These are phyloP conservation scores for Teunomyces tritomae DNA, from an alignment of 805 yeast species.

Conservation along the genomic window DNA sequence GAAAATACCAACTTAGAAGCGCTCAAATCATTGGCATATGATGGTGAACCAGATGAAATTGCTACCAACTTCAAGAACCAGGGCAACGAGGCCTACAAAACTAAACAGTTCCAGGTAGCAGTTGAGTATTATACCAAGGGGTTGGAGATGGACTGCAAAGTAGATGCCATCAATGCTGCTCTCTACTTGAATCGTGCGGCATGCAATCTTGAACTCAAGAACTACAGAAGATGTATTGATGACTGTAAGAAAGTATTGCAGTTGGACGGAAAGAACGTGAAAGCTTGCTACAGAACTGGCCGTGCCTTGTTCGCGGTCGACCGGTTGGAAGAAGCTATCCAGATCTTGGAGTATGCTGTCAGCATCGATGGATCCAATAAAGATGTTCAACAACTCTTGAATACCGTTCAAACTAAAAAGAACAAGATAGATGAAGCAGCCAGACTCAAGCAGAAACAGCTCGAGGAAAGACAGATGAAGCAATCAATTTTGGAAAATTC, in stretches of 20 bases:
- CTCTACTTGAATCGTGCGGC: conserved; percentile 85
- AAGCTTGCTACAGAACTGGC: conserved; percentile 84
- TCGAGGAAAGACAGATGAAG: conserved; percentile 40
- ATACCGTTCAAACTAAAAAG: conserved; percentile 40
- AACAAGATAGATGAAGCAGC: conserved; percentile 24
- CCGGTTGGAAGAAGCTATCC: conserved; percentile 67
- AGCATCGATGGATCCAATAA: conserved; percentile 57
- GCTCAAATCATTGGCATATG: conserved; percentile 84
- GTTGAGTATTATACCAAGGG: conserved; percentile 78
- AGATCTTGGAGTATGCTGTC: conserved; percentile 63
- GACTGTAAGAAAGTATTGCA: conserved; percentile 75
- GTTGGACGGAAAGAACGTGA: conserved; percentile 65
- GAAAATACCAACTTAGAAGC: conserved; percentile 81
- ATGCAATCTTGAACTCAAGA: conserved; percentile 80
- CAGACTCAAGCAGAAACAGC: conserved; percentile 36
- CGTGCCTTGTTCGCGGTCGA: conserved; percentile 72
- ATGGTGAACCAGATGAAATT: conserved; percentile 91
- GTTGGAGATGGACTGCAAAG: conserved; percentile 64
- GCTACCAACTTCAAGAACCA: conserved; percentile 88
- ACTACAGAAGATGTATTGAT: conserved; percentile 80
- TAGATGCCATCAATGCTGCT: conserved; percentile 53
- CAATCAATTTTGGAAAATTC: conserved; percentile 55
- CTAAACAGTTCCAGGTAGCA: conserved; percentile 72
- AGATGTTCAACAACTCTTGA: conserved; percentile 49
- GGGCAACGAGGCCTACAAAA: conserved; percentile 84